Base-by-base conservation (phyloP, 2,329 filamentous ascomycete genomes). In the Penicillium sp. region DNA sequence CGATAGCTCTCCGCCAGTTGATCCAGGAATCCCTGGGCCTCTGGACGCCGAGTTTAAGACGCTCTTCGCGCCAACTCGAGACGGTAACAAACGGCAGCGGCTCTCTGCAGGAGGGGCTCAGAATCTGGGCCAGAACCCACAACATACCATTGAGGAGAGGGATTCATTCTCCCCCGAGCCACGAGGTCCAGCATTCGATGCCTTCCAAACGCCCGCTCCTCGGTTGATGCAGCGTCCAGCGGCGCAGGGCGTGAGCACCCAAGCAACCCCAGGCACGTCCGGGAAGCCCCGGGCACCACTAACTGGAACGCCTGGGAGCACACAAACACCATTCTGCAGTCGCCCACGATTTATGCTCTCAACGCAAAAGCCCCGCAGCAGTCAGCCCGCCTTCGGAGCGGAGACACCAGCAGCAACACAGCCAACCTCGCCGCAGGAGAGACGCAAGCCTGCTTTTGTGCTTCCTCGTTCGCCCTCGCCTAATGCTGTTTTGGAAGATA, bases 391-490 rank as follows among this genome's bases (percentile, higher is more conserved):
- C 15, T 61, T 60, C 22, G 35, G 60, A 54, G 59, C 62, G 4
- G 64, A 69, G 49, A 63, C 54, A n/a, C 67, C 62, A 17, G 45
- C 58, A 37, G 45, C 62, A 53, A 63, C 69, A n/a, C 62, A 62
- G 15, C 45, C 56, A 2, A 37, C 64, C 13, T 67, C 68, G 4
- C 61, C 63, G 1, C 64, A 64, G 4, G 63, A 68, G 45, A 68
- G 66, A 54, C 71, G 70, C 24, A 79, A 76, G 61, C 76, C 76
- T 3, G 61, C 65, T 9, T 80, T 80, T 57, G 70, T 79, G 12
- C 65, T 80, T 3, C 78, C 78, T 3, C 72, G 71, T 38, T 77
- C 75, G 0, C 76, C 76, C 3, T 75, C 76, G 3, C 73, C 75
- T 2, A 67, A 70, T 4, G 58, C 56, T 2, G 54, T 60, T 17